phyloP scores from a whole-genome alignment of 164 flowering plant species.

The Berberis thunbergii region DNA sequence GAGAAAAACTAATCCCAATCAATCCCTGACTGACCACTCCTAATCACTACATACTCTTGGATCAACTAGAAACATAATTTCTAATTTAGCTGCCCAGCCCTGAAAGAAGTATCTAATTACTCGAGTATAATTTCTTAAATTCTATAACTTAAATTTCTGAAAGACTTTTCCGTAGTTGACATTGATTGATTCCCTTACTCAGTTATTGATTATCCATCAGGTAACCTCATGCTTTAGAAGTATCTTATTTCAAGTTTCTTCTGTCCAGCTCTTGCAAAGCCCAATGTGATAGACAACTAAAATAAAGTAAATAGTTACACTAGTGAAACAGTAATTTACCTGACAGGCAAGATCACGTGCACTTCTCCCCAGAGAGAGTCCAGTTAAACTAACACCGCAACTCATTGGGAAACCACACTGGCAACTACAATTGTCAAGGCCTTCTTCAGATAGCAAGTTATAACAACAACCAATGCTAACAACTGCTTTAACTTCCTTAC shows the following conservation, averaged over 20 bases:
- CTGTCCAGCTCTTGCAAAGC: background rate
- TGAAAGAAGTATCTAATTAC: too few species aligned
- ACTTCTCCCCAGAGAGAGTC: slow-evolving; percentile 55
- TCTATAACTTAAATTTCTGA: too few species aligned
- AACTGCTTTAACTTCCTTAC: slow-evolving; percentile 67
- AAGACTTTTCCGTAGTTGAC: too few species aligned
- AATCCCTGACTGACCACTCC: too few species aligned
- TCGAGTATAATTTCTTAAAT: too few species aligned
- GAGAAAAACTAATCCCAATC: too few species aligned
- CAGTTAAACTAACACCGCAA: slow-evolving; percentile 33
- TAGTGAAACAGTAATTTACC: slow-evolving; percentile 22
- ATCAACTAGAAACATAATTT: too few species aligned
- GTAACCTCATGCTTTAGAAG: too few species aligned
- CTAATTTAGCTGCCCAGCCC: too few species aligned
- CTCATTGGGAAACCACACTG: slow-evolving; percentile 76
- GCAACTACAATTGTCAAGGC: slow-evolving; percentile 12
- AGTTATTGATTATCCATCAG: too few species aligned
- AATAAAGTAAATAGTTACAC: background rate
- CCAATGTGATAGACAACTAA: background rate
- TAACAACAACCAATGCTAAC: slow-evolving; percentile 93
- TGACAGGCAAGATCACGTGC: slow-evolving; percentile 92
- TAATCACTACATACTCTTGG: too few species aligned
- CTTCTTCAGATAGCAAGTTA: slow-evolving; percentile 69
- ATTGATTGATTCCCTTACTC: too few species aligned
- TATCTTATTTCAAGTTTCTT: background rate